Evolutionary conservation across 306 rosid genomes (phyloP).

Genomic region (Dalbergia cultrata): DNA sequence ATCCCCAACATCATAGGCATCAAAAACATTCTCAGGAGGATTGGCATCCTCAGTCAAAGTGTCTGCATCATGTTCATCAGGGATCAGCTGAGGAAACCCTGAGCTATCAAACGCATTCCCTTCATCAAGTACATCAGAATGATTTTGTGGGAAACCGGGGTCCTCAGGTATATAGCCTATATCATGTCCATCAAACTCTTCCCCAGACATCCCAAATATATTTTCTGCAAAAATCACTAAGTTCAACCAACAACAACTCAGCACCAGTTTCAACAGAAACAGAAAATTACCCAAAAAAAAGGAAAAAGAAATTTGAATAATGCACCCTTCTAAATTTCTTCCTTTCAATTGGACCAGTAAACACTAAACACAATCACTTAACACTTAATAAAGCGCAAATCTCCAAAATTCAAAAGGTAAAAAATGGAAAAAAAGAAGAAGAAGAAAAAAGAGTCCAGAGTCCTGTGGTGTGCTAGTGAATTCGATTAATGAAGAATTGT

Average conservation of each 20-base stretch:
- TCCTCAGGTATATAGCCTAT: conserved; percentile 48
- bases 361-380: conserved; percentile 1
- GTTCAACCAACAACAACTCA: conserved; percentile 2
- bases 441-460: background rate
- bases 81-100: conserved; percentile 33
- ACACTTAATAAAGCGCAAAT: background rate
- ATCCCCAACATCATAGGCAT: conserved; percentile 42
- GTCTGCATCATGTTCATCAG: conserved; percentile 32
- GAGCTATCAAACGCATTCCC: conserved; percentile 40
- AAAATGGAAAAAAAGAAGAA: no score
- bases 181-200: conserved; percentile 46
- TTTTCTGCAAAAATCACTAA: conserved; percentile 30
- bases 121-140: conserved; percentile 43
- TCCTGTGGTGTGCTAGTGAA: background rate
- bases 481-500: background rate
- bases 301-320: background rate
- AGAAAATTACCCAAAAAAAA: background rate
- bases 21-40: conserved; percentile 36
- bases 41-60: conserved; percentile 40
- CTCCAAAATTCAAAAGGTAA: background rate
- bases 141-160: conserved; percentile 38
- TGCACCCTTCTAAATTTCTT: background rate
- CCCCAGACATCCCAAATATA: conserved; percentile 43
- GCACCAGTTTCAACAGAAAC: background rate
- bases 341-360: background rate